These are phyloP conservation scores for Nannochloris sp. DNA, from an alignment of 139 green algal genomes.

Conservation along the genomic window DNA sequence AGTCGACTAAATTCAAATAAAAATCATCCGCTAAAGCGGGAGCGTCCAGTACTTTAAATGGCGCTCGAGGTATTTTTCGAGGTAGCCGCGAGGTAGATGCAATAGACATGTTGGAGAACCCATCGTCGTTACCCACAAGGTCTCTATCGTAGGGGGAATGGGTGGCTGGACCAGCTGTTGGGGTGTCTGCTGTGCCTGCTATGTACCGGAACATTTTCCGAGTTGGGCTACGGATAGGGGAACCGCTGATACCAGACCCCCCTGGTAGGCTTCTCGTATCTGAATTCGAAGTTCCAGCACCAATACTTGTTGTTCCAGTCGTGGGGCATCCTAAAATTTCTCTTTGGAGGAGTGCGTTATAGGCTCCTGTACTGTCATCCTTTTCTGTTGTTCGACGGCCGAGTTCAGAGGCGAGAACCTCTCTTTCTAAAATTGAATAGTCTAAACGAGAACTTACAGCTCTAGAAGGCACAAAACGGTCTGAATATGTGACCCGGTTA, in stretches of 20 bases:
- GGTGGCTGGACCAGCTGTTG: conserved; percentile 38
- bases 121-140: conserved; percentile 45
- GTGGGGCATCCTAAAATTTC: conserved; percentile 60
- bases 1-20: conserved; percentile 98
- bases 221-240: conserved; percentile 24
- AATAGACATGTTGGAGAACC: conserved; percentile 11
- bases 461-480: conserved; percentile 77
- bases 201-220: conserved; percentile 73
- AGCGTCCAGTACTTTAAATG: conserved; percentile 91
- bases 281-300: conserved; percentile 15
- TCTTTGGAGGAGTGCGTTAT: conserved; percentile 66
- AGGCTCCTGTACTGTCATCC: conserved; percentile 38
- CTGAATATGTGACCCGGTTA: conserved; percentile 55
- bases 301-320: too few species aligned
- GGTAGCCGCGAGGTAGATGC: conserved; percentile 36
- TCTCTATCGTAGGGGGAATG: conserved; percentile 64
- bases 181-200: conserved; percentile 52
- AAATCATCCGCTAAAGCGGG: conserved; percentile 90
- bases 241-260: background rate
- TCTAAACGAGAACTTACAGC: conserved; percentile 53
- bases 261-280: conserved; percentile 42
- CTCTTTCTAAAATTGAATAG: conserved; percentile 65
- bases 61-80: conserved; percentile 80
- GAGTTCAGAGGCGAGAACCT: conserved; percentile 36
- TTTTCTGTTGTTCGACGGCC: conserved; percentile 8